phyloP scores from a whole-genome alignment of 2,329 filamentous ascomycete genomes.

The Paecilomyces fulvus region DNA sequence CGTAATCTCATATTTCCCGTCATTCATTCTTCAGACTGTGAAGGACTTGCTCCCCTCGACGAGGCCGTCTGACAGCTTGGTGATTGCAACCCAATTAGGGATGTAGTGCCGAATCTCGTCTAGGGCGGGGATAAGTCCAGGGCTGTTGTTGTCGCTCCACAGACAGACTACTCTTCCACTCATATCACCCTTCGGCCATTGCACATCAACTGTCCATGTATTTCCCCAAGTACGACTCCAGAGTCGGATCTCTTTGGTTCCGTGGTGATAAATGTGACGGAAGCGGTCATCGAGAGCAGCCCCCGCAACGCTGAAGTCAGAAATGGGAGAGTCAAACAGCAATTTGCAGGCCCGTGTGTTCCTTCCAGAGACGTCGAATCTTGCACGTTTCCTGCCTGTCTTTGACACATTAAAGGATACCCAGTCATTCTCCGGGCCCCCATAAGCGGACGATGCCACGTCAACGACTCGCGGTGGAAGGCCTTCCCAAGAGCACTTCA shows the following conservation, averaged over 20 bases:
- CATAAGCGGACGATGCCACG: slow-evolving; percentile 24
- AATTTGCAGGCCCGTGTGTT: slow-evolving; percentile 76
- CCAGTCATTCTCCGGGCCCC: slow-evolving; percentile 48
- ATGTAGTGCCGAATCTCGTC: slow-evolving; percentile 69
- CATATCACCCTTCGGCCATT: slow-evolving; percentile 46
- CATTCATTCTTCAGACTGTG: slow-evolving; percentile 34
- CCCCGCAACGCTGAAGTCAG: slow-evolving; percentile 55
- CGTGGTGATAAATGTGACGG: slow-evolving; percentile 52
- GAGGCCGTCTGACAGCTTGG: slow-evolving; percentile 68
- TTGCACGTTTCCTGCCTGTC: slow-evolving; percentile 41
- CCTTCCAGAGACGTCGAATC: slow-evolving; percentile 57
- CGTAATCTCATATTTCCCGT: neutral
- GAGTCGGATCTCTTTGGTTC: slow-evolving; percentile 61
- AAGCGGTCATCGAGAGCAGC: slow-evolving; percentile 54
- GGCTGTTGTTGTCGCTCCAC: slow-evolving; percentile 77
- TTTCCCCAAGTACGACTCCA: slow-evolving; percentile 76
- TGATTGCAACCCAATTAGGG: slow-evolving; percentile 70
- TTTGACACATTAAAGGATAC: slow-evolving; percentile 56
- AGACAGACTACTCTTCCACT: slow-evolving; percentile 65
- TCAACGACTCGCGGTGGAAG: slow-evolving; percentile 55
- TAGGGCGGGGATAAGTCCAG: slow-evolving; percentile 67
- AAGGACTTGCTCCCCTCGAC: slow-evolving; percentile 72
- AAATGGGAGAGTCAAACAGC: slow-evolving; percentile 60
- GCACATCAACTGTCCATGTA: slow-evolving; percentile 66
- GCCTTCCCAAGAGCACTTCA: slow-evolving; percentile 63